Percentiles rank a stretch among this genome's conserved stretches.
phyloP scores from a whole-genome alignment of 306 rosid genomes.

The Dryas drummondii region DNA sequence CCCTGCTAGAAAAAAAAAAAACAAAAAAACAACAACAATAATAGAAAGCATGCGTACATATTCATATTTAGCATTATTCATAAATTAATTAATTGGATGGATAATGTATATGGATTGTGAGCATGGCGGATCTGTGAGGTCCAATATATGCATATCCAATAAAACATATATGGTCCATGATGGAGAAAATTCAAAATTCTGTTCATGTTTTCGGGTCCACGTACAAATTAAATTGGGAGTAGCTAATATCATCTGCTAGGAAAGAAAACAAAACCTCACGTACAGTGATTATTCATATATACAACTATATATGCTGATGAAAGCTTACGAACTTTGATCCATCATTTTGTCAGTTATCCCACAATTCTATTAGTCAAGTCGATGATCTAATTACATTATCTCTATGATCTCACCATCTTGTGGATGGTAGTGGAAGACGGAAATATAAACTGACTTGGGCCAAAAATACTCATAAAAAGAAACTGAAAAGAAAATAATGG shows the following conservation, averaged over 20 bases:
- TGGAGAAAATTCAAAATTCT: background rate
- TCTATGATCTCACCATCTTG: background rate
- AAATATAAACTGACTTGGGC: background rate
- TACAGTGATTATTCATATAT: background rate
- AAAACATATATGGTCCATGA: background rate
- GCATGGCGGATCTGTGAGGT: background rate
- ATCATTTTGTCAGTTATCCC: background rate
- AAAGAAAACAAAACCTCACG: background rate
- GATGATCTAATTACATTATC: background rate
- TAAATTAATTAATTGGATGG: too few relatives aligned
- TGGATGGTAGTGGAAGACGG: background rate
- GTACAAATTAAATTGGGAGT: background rate
- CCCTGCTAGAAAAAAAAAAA: too few relatives aligned
- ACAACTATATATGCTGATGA: too few relatives aligned
- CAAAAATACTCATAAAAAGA: background rate
- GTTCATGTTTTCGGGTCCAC: background rate
- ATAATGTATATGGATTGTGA: background rate
- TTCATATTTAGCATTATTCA: too few relatives aligned
- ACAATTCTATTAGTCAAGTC: background rate
- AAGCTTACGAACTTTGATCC: background rate
- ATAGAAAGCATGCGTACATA: too few relatives aligned
- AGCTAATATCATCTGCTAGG: background rate
- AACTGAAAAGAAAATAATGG: too few relatives aligned
- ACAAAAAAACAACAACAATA: too few relatives aligned
- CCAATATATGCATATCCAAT: background rate